Evolutionary conservation across 345 rosid genomes (phyloP), one percentile per base, ranked within the genome.

Genomic region (Reutealis trisperma): DNA sequence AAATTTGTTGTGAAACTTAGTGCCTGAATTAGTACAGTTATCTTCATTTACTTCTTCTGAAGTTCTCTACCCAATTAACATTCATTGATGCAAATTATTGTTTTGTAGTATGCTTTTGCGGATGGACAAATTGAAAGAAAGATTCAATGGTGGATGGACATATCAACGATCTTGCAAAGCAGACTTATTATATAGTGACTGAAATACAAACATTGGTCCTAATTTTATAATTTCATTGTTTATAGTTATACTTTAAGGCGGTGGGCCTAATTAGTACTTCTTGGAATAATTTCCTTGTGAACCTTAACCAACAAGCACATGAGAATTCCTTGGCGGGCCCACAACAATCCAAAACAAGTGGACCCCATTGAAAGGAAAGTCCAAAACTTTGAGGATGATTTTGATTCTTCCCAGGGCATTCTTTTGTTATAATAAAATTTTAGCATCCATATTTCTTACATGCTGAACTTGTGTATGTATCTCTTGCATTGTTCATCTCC

Each of bases 221-320:
- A 45, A 9, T 27, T 64, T 1, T 14, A 37, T 32, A 42, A 37
- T 13, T 34, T 41, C 47, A 10, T 25, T 67, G 54, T 67, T 45
- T 2, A 5, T 14, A 24, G 0, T n/a, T n/a, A n/a, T n/a, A n/a
- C 6, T 4, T n/a, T 52, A 15, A 55, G 52, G 19, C 44, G 66
- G 66, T 72, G 75, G 66, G 24, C 75, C 37, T 57, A 57, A 59
- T 70, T 9, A 25, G 44, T 52, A 25, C 42, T 73, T 58, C 68
- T 71, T 57, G 67, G 72, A 83, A 83, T 67, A 24, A 59, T 75
- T 67, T 76, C 72, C 68, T 47, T 27, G 15, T 34, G 27, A 75
- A 34, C 75, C 77, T 61, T 74, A 75, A 70, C 67, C 70, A 77
- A 72, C 80, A 70, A 76, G 80, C 85, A 75, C 72, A 60, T 76